A percentile compares a stretch with the other conserved stretches of the same genome.
Conservation (phyloP, 1,284 basidiomycete genomes). For the Polyporus tsugae region DNA sequence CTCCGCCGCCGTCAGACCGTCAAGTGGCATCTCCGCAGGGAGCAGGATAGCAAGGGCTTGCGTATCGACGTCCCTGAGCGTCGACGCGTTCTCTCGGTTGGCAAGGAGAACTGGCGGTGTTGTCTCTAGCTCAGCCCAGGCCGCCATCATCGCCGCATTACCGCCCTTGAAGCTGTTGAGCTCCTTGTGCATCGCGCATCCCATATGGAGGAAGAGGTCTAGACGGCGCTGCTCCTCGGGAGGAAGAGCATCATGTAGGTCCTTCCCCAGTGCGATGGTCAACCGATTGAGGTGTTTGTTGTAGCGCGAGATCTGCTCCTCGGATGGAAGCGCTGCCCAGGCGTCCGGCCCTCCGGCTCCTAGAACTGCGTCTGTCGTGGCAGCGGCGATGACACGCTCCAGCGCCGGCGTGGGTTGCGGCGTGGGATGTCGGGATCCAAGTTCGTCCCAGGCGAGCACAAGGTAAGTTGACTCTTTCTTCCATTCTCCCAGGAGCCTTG, state of each 20-base stretch:
- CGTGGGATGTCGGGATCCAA: neutral
- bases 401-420: neutral
- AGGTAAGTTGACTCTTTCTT: conserved; percentile 15
- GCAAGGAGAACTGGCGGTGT: conserved; percentile 24
- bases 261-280: neutral
- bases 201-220: conserved; percentile 42
- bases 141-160: conserved; percentile 29
- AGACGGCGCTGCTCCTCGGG: conserved; percentile 16
- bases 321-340: conserved; percentile 31
- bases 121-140: conserved; percentile 29
- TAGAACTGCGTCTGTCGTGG: conserved; percentile 16
- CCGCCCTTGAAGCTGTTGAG: conserved; percentile 48
- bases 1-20: conserved; percentile 8
- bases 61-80: no score
- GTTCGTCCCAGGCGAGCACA: conserved; percentile 29
- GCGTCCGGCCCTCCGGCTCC: conserved; percentile 29
- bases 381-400: conserved; percentile 9
- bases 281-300: neutral
- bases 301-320: conserved; percentile 21
- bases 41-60: no score
- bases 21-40: neutral
- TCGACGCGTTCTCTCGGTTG: conserved; percentile 39
- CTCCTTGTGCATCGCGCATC: conserved; percentile 53
- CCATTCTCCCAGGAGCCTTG: conserved; percentile 26
- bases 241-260: conserved; percentile 4